phyloP scores from a whole-genome alignment of 352 stramenopile genomes.

The Globisporangium recalcitrans region DNA sequence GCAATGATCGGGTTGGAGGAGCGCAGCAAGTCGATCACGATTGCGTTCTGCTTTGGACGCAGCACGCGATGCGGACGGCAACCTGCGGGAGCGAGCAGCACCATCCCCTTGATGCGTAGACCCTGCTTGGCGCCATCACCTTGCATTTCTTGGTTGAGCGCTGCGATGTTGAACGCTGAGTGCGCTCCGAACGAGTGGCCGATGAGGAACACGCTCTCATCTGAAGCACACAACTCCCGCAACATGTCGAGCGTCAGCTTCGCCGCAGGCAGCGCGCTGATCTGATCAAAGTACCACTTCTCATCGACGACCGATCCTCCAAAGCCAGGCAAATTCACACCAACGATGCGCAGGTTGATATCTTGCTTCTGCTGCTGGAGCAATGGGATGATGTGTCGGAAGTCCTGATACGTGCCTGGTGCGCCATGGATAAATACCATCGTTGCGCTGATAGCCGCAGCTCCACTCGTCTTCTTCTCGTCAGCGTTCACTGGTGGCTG shows the following conservation, averaged over 20 bases:
- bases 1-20: constrained; percentile 19
- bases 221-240: constrained; percentile 20
- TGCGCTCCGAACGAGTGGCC: constrained; percentile 54
- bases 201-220: constrained; percentile 34
- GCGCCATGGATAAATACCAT: constrained; percentile 40
- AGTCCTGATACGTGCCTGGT: constrained; percentile 38
- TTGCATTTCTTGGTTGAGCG: constrained; percentile 19
- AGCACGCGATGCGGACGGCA: constrained; percentile 41
- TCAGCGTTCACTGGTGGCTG: neutral
- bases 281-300: constrained; percentile 28
- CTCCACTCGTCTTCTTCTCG: neutral
- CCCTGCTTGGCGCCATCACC: neutral
- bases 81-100: constrained; percentile 33
- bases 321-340: constrained; percentile 36
- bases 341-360: constrained; percentile 21
- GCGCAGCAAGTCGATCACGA: constrained; percentile 26
- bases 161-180: constrained; percentile 42
- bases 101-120: constrained; percentile 29
- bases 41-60: constrained; percentile 24
- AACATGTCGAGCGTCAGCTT: constrained; percentile 29
- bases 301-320: constrained; percentile 23
- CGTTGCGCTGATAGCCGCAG: constrained; percentile 14
- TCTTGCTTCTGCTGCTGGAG: constrained; percentile 12
- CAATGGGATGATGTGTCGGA: constrained; percentile 31
- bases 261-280: constrained; percentile 27